Evolutionary conservation across 75 land plant species (phyloP), one percentile per base, ranked within the genome.

Genomic region (Picea sitchensis): DNA sequence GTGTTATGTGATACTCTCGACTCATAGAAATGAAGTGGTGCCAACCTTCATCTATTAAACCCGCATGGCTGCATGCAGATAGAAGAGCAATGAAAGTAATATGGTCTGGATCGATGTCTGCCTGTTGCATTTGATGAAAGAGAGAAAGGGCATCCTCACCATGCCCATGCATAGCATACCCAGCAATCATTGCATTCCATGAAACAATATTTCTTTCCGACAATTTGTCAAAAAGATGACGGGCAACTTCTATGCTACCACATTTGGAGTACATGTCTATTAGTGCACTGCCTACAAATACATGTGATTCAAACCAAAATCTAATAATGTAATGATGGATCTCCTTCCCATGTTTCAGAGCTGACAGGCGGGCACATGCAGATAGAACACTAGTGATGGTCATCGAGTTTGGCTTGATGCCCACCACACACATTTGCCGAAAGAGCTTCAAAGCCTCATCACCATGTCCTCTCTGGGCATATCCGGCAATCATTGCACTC

Each of bases 111-210:
- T 69, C 47, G 13, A 63, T 58, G 17, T 64, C 77, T 4, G 21
- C 71, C 36, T 76, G 67, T 58, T 56, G 61, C 87, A 88, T 85
- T n/a, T 31, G 26, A 54, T 15, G 59, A 74, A 80, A 81, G 56
- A 81, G 65, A 18, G 78, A 61, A 76, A 84, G 77, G n/a, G 90
- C 90, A 20, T 75, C 61, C 2, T 2, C 32, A 26, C 78, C 65
- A 14, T 78, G 26, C 14, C 71, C 78, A 77, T 83, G 80, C 0
- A 65, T 32, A 9, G 80, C 61, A 58, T 82, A 76, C 15, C 82
- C 84, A 31, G 51, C 41, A 17, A 89, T 82, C 79, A 87, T 41
- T 36, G 81, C 77, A 79, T 84, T 89, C 78, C 67, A 86, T 14
- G 87, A 76, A n/a, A 84, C 81, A 4, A 81, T 79, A 75, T 84